These are phyloP conservation scores for Solanum tarapatanum DNA, from an alignment of 257 asterid genomes.

Conservation along the genomic window DNA sequence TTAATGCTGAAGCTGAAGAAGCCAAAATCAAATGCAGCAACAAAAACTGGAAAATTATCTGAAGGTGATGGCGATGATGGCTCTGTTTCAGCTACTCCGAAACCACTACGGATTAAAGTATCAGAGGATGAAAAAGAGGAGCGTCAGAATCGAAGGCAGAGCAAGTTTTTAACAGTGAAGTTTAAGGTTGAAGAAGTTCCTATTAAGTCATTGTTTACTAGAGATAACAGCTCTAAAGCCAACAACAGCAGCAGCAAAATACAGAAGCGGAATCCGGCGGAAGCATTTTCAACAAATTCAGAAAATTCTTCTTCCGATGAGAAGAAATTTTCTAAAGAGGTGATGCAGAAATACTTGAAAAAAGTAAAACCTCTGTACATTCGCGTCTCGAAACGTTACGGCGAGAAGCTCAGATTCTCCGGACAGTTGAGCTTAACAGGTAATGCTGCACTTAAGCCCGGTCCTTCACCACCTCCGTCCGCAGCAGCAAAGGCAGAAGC, in stretches of 20 bases:
- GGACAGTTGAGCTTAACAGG: background rate
- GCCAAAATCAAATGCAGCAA: conserved; percentile 5
- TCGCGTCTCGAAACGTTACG: conserved; percentile 6
- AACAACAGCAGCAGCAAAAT: conserved; percentile 1
- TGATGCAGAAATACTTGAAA: conserved; percentile 64
- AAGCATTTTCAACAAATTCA: background rate
- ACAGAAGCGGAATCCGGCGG: conserved; percentile 7
- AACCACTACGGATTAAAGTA: background rate
- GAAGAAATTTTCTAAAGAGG: conserved; percentile 38
- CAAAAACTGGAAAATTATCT: background rate
- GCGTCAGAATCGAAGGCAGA: conserved; percentile 1
- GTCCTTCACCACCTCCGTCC: background rate
- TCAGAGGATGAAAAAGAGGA: background rate
- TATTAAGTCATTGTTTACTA: conserved; percentile 36
- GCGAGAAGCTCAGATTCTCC: background rate
- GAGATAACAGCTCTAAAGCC: conserved; percentile 46
- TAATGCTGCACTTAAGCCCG: background rate
- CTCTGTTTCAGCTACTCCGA: background rate
- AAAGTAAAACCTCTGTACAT: conserved; percentile 73
- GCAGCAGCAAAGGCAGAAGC: background rate
- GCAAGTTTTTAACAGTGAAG: conserved; percentile 38
- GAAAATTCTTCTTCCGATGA: conserved; percentile 17
- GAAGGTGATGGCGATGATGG: background rate
- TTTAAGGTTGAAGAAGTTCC: conserved; percentile 55
- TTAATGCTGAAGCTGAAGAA: conserved; percentile 30